Percentiles rank a stretch among this genome's conserved stretches.
Conservation (phyloP, 306 rosid species). For the Vigna angularis region DNA sequence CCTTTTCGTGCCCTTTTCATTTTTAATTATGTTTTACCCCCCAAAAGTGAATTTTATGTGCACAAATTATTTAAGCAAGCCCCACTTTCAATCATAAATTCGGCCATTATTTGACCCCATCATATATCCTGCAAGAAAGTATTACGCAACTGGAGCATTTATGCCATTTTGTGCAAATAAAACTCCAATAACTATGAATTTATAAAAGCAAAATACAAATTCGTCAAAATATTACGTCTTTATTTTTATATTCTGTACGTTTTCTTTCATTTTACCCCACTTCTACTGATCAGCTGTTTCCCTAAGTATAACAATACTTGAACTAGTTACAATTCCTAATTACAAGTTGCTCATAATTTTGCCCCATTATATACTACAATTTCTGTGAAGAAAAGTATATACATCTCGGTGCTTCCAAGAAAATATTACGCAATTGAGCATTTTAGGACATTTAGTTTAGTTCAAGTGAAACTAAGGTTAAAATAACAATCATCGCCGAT, state of each 20-base stretch:
- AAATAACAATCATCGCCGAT: not conserved
- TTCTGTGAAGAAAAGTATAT: not conserved
- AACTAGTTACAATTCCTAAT: not conserved
- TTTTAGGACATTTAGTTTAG: not conserved
- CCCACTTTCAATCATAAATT: not conserved
- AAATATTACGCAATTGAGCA: not conserved
- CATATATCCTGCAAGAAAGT: no score
- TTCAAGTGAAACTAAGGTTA: not conserved
- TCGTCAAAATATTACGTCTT: not conserved
- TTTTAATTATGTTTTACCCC: no score
- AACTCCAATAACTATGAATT: not conserved
- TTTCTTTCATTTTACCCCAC: not conserved
- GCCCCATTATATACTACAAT: not conserved
- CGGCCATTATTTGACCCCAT: not conserved
- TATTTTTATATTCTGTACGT: slow-evolving; percentile 1
- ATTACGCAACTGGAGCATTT: not conserved
- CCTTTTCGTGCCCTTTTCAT: not conserved
- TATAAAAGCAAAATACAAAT: not conserved
- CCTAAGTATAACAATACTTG: not conserved
- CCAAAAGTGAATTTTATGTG: no score
- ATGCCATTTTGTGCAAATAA: not conserved
- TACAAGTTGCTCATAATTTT: not conserved
- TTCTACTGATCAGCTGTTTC: not conserved
- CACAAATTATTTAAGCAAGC: no score
- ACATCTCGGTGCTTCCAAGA: not conserved